Conservation (phyloP, 495 filamentous ascomycete genomes). For the Apiosordaria backusii region DNA sequence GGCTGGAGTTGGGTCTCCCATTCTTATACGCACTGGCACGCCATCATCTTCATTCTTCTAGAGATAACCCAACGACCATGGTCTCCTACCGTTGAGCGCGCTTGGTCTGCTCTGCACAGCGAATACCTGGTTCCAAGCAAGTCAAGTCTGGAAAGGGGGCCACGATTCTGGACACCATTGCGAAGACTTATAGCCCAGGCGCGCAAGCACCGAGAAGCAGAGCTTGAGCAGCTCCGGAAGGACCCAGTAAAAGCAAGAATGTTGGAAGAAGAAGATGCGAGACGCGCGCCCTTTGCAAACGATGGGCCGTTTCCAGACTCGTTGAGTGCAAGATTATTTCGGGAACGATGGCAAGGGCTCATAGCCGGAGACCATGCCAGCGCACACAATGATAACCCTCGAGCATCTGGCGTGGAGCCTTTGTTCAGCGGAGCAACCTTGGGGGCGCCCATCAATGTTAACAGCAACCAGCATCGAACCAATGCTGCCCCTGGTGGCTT, state of each 20-base stretch:
- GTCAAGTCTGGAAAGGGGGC: constrained; percentile 44
- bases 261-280: constrained; percentile 32
- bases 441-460: not conserved
- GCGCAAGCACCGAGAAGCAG: constrained; percentile 41
- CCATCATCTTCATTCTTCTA: constrained; percentile 48
- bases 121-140: constrained; percentile 50
- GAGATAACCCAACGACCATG: constrained; percentile 71
- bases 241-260: constrained; percentile 31
- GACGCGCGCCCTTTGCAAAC: constrained; percentile 25
- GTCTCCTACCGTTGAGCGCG: constrained; percentile 63
- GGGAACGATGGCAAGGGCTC: constrained; percentile 30
- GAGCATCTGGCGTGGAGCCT: not conserved
- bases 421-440: not conserved
- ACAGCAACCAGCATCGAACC: not conserved
- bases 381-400: not conserved
- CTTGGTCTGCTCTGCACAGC: constrained; percentile 71
- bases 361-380: not conserved
- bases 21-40: constrained; percentile 65
- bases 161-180: constrained; percentile 64
- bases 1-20: constrained; percentile 66
- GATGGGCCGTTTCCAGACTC: constrained; percentile 31
- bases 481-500: not conserved
- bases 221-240: constrained; percentile 33
- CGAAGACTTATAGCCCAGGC: constrained; percentile 65
- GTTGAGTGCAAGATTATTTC: constrained; percentile 28